A percentile compares a stretch with the other conserved stretches of the same genome.
These are phyloP conservation scores for Colletotrichum chlorophyti DNA, from an alignment of 2,329 filamentous ascomycete genomes.

Conservation along the genomic window DNA sequence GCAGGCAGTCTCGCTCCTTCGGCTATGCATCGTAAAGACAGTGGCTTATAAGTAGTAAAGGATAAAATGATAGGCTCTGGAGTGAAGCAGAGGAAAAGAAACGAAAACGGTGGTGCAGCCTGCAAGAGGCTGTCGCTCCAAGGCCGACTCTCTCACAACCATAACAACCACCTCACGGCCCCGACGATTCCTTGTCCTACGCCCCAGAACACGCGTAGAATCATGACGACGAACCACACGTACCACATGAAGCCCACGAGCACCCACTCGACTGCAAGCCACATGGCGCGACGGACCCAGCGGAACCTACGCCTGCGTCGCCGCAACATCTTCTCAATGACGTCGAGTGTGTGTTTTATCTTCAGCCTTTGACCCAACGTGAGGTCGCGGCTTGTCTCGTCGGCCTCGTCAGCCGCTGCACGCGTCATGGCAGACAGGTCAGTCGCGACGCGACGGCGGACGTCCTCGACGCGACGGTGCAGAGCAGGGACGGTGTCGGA, in stretches of 20 bases:
- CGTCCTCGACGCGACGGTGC: slow-evolving; percentile 52
- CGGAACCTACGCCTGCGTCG: slow-evolving; percentile 72
- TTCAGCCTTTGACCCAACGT: slow-evolving; percentile 79
- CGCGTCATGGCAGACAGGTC: slow-evolving; percentile 68
- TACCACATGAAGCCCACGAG: slow-evolving; percentile 93
- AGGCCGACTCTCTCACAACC: slow-evolving; percentile 61
- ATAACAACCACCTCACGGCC: slow-evolving; percentile 81
- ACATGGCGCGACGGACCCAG: slow-evolving; percentile 78
- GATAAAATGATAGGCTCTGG: neutral
- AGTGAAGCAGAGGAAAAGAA: neutral
- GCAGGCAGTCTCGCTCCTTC: slow-evolving; percentile 3
- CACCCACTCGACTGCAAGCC: slow-evolving; percentile 85
- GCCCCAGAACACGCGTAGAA: slow-evolving; percentile 71
- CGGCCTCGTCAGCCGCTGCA: slow-evolving; percentile 76
- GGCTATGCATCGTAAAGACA: slow-evolving; percentile 24
- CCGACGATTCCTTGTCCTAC: slow-evolving; percentile 65
- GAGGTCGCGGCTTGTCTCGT: slow-evolving; percentile 78
- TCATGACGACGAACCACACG: slow-evolving; percentile 87
- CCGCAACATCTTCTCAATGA: slow-evolving; percentile 78
- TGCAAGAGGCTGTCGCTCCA: neutral
- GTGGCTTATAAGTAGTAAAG: neutral
- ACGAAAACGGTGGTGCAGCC: too few species aligned
- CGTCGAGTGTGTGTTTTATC: slow-evolving; percentile 81
- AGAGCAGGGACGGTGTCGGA: slow-evolving; percentile 62
- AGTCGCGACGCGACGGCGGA: slow-evolving; percentile 55